A percentile compares a stretch with the other conserved stretches of the same genome.
Conservation (phyloP, 768 basidiomycete species). For the Suillus decipiens region DNA sequence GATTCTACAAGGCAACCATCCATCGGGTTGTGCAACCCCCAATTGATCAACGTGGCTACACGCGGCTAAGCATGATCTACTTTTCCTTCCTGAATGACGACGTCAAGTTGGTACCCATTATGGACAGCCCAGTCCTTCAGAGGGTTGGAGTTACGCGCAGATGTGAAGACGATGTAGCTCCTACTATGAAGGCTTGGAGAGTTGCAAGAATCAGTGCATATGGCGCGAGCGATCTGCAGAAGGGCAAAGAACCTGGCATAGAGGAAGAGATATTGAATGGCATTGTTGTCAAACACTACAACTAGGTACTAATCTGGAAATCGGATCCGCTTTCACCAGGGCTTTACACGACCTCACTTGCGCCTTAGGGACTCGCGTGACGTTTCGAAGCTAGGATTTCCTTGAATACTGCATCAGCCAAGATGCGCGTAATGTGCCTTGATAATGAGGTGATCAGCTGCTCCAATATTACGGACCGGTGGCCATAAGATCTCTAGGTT, state of each 20-base stretch:
- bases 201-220: conserved; percentile 52
- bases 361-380: neutral
- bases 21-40: conserved; percentile 66
- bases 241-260: conserved; percentile 41
- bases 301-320: conserved; percentile 27
- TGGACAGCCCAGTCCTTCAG: conserved; percentile 51
- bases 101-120: conserved; percentile 45
- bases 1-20: conserved; percentile 59
- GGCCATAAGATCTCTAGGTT: neutral
- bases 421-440: neutral
- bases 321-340: neutral
- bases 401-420: neutral
- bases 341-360: neutral
- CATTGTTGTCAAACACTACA: conserved; percentile 58
- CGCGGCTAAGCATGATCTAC: conserved; percentile 60
- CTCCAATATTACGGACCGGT: neutral
- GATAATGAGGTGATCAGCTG: conserved; percentile 1
- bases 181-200: conserved; percentile 56
- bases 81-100: conserved; percentile 55
- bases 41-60: conserved; percentile 47
- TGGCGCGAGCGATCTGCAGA: conserved; percentile 47
- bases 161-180: conserved; percentile 42
- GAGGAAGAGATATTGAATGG: conserved; percentile 62
- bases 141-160: conserved; percentile 40
- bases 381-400: neutral